A percentile compares a stretch with the other conserved stretches of the same genome.
Evolutionary conservation across 1,139 yeast genomes (phyloP).

Genomic region (Magnusiomyces starmeri): DNA sequence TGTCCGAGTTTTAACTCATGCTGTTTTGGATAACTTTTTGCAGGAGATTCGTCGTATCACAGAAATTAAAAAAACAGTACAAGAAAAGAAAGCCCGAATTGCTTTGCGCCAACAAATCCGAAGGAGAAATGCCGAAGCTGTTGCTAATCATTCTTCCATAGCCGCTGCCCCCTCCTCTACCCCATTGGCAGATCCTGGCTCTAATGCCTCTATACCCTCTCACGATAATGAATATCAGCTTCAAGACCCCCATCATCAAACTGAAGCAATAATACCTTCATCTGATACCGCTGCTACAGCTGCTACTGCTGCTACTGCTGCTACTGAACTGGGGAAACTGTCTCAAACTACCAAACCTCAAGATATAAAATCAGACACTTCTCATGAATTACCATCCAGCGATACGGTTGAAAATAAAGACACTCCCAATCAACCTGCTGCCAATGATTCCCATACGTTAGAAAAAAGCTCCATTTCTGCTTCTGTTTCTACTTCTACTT

Average conservation of each 20-base stretch:
- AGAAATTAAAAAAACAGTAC: conserved; percentile 44
- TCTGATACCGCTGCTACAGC: neutral
- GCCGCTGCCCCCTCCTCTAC: conserved; percentile 1
- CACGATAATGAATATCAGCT: conserved; percentile 11
- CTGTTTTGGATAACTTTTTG: conserved; percentile 63
- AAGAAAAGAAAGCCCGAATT: neutral
- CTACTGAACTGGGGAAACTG: neutral
- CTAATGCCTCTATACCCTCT: conserved; percentile 11
- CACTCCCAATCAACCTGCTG: neutral
- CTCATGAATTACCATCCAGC: neutral
- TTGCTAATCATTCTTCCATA: conserved; percentile 1
- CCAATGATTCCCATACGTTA: neutral
- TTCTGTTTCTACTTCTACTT: neutral
- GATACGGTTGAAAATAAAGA: neutral
- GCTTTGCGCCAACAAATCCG: neutral
- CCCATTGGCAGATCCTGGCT: conserved; percentile 3
- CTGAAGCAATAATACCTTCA: too few species aligned
- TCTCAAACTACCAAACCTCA: neutral
- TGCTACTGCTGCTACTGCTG: neutral
- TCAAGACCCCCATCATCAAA: neutral
- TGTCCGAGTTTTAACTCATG: conserved; percentile 79
- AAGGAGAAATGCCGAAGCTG: conserved; percentile 1
- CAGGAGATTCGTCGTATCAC: conserved; percentile 74
- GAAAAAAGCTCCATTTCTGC: neutral
- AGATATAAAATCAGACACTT: neutral